Percentiles rank a stretch among this genome's conserved stretches.
Conservation (phyloP, 2,329 filamentous ascomycete genomes). For the Penicillium sumatraense region DNA sequence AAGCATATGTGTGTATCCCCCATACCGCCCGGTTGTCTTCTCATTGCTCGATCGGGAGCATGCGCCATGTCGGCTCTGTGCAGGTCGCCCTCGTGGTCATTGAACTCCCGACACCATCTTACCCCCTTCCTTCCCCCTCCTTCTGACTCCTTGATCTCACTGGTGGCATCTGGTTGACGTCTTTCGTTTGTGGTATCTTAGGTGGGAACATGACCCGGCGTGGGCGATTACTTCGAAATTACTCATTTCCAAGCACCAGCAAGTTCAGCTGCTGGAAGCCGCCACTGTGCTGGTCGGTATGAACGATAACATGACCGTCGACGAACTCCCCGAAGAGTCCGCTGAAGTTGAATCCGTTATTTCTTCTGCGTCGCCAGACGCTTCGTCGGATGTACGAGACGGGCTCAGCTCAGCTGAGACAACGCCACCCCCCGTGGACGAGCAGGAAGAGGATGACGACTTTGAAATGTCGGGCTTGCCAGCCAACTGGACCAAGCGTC, state of each 20-base stretch:
- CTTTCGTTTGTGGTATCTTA: conserved; percentile 53
- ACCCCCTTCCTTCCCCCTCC: conserved; percentile 35
- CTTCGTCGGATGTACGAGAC: conserved; percentile 76
- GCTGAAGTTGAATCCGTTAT: conserved; percentile 70
- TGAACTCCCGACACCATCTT: conserved; percentile 35
- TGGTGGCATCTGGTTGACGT: conserved; percentile 45
- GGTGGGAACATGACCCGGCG: conserved; percentile 99
- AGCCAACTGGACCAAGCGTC: conserved; percentile 59
- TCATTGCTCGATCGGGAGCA: conserved; percentile 45
- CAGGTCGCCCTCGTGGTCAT: conserved; percentile 45
- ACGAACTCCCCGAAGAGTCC: conserved; percentile 61
- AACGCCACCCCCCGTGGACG: conserved; percentile 81
- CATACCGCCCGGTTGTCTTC: conserved; percentile 51
- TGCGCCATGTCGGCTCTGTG: conserved; percentile 46
- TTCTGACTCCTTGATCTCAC: conserved; percentile 25
- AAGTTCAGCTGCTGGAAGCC: conserved; percentile 95
- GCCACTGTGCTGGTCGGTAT: conserved; percentile 95
- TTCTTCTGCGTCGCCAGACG: conserved; percentile 79
- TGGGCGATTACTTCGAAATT: conserved; percentile 97
- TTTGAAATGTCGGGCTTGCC: conserved; percentile 54
- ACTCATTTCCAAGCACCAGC: conserved; percentile 98
- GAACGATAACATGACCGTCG: conserved; percentile 63
- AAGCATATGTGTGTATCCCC: conserved; percentile 97
- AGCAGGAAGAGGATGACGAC: conserved; percentile 53
- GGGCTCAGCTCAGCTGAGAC: conserved; percentile 86